Evolutionary conservation across 2,329 filamentous ascomycete genomes (phyloP), one percentile per base, ranked within the genome.

Genomic region (Aureobasidium subglaciale): DNA sequence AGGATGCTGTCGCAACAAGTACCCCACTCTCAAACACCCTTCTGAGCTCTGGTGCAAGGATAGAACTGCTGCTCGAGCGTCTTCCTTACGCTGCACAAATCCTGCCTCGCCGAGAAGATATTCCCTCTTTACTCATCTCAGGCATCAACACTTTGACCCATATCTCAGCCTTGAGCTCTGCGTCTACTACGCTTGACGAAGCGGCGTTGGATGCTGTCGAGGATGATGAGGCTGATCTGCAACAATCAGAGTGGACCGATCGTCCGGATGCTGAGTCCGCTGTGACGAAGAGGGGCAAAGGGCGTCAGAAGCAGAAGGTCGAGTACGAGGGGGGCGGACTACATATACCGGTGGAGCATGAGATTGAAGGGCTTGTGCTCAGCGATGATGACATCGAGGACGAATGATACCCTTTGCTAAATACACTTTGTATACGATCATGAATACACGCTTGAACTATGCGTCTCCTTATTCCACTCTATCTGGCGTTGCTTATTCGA

Each of bases 61-160:
- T 78, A 38, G 88, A 92, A 68, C 79, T 93, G 74, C 71, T 96
- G 0, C 80, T 96, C 22, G 89, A 97, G 61, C 84, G 90, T 8
- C 78, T 99, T 0, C 93, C 93, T 0, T 97, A 95, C 69, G 83
- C 93, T 76, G 78, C 85, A 1, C 78, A 82, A 49, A 88, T 96
- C 35, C 58, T 74, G 69, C 38, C 66, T 74, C 22, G 70, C 91
- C 8, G 83, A 86, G 55, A 85, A 80, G 63, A 57, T 18, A 27
- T 46, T 11, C 42, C 42, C 7, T 15, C 5, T 18, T 32, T 15
- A 6, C 27, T 56, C 6, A 27, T 42, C 18, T 6, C 25, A 8
- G 20, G 27, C 3, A 79, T 95, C 7, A 85, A 85, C 0, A 78
- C 78, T 2, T 87, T 90, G 62, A 78, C 77, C 5, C 83, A 82